Percentiles rank a stretch among this genome's conserved stretches.
Evolutionary conservation across 2,329 filamentous ascomycete genomes (phyloP).

Genomic region (Talaromyces sp.): DNA sequence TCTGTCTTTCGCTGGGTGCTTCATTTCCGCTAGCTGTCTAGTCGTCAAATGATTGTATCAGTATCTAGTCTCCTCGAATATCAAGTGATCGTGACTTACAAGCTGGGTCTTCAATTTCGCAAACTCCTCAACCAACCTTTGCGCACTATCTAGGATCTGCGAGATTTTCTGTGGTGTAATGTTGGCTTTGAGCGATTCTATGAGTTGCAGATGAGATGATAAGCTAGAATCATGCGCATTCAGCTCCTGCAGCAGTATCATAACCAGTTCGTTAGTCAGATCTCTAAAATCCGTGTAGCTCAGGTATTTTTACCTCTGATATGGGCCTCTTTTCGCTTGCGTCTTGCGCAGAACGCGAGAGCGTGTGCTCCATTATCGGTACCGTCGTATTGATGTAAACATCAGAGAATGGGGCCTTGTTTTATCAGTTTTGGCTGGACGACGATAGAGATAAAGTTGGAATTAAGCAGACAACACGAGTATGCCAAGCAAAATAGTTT

Average conservation of each 20-base stretch:
- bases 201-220: slow-evolving; percentile 37
- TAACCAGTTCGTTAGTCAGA: neutral
- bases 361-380: neutral
- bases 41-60: neutral
- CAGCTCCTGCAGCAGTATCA: neutral
- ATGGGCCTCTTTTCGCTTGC: neutral
- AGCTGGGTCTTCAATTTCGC: slow-evolving; percentile 34
- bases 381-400: neutral
- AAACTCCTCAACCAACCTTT: slow-evolving; percentile 37
- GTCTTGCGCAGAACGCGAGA: neutral
- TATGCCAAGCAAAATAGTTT: slow-evolving; percentile 3
- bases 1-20: neutral
- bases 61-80: neutral
- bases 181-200: slow-evolving; percentile 34
- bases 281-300: neutral
- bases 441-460: neutral
- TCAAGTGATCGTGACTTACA: slow-evolving; percentile 25
- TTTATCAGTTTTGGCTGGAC: neutral
- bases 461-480: neutral
- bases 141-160: slow-evolving; percentile 38
- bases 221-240: slow-evolving; percentile 31
- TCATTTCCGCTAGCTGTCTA: neutral
- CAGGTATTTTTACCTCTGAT: neutral
- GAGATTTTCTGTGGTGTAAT: slow-evolving; percentile 31
- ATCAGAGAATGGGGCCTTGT: neutral